Evolutionary conservation across 2,329 filamentous ascomycete genomes (phyloP).

Genomic region (Lachnellula suecica): DNA sequence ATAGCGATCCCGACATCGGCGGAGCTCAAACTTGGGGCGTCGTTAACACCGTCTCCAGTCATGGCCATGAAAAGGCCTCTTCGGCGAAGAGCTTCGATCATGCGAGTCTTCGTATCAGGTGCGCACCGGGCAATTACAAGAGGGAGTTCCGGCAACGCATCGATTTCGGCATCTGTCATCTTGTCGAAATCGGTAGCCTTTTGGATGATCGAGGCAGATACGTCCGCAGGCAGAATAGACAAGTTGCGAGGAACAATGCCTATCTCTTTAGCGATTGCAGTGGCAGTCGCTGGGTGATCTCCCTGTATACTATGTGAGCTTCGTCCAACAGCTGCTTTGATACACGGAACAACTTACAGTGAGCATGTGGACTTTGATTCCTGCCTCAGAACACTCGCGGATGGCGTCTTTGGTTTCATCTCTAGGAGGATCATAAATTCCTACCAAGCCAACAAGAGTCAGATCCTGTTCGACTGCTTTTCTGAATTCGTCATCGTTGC

Average conservation of each 20-base stretch:
- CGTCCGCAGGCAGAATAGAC: slow-evolving; percentile 41
- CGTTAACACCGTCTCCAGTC: slow-evolving; percentile 58
- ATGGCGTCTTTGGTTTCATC: slow-evolving; percentile 58
- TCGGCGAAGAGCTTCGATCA: slow-evolving; percentile 53
- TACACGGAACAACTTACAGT: slow-evolving; percentile 47
- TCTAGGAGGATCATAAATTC: slow-evolving; percentile 58
- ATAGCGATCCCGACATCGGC: slow-evolving; percentile 61
- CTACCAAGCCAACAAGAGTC: slow-evolving; percentile 54
- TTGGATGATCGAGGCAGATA: slow-evolving; percentile 50
- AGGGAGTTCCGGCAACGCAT: slow-evolving; percentile 47
- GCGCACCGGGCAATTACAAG: slow-evolving; percentile 54
- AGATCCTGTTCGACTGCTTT: slow-evolving; percentile 51
- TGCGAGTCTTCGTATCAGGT: slow-evolving; percentile 52
- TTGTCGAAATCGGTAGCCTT: slow-evolving; percentile 48
- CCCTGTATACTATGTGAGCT: slow-evolving; percentile 14
- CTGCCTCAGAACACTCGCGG: slow-evolving; percentile 62
- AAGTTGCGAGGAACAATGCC: slow-evolving; percentile 49
- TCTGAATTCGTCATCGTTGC: slow-evolving; percentile 20
- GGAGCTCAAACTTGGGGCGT: slow-evolving; percentile 51
- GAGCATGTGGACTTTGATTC: slow-evolving; percentile 76
- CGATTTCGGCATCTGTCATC: slow-evolving; percentile 48
- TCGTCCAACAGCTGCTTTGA: slow-evolving; percentile 1
- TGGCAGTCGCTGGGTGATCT: slow-evolving; percentile 56
- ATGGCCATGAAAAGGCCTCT: slow-evolving; percentile 50
- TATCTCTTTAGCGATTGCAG: slow-evolving; percentile 56